phyloP scores from a whole-genome alignment of 768 basidiomycete genomes.

The Scleroderma bovista region DNA sequence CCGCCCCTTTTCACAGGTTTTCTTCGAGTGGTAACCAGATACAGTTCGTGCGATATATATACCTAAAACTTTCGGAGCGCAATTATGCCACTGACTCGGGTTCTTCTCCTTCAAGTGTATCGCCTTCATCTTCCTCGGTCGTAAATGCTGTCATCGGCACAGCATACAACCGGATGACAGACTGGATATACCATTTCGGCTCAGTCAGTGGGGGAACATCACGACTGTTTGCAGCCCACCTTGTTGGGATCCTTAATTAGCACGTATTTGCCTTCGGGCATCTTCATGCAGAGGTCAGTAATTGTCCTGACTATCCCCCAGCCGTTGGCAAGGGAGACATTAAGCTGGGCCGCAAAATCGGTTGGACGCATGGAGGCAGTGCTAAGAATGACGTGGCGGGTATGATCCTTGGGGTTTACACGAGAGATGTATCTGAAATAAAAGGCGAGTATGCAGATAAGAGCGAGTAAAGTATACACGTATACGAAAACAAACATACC shows the following conservation, averaged over 20 bases:
- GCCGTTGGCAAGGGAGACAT: conserved; percentile 90
- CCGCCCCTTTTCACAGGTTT: neutral
- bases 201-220: conserved; percentile 3
- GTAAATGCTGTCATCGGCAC: conserved; percentile 89
- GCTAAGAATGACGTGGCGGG: conserved; percentile 92
- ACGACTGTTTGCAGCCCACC: conserved; percentile 40
- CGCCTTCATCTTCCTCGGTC: conserved; percentile 67
- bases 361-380: conserved; percentile 91
- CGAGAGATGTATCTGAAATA: conserved; percentile 84
- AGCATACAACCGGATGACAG: conserved; percentile 88
- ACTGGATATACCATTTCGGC: conserved; percentile 45
- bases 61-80: conserved; percentile 4
- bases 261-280: conserved; percentile 98
- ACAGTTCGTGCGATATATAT: neutral
- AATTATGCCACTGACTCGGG: conserved; percentile 29
- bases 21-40: neutral
- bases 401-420: conserved; percentile 88
- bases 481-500: conserved; percentile 47
- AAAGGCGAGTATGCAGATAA: neutral
- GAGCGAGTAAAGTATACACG: neutral
- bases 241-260: conserved; percentile 97
- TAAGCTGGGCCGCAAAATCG: conserved; percentile 93
- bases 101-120: conserved; percentile 37
- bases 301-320: conserved; percentile 98
- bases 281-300: conserved; percentile 90